These are phyloP conservation scores for Elsinoe batatas DNA, from an alignment of 2,329 filamentous ascomycete genomes.

Conservation along the genomic window DNA sequence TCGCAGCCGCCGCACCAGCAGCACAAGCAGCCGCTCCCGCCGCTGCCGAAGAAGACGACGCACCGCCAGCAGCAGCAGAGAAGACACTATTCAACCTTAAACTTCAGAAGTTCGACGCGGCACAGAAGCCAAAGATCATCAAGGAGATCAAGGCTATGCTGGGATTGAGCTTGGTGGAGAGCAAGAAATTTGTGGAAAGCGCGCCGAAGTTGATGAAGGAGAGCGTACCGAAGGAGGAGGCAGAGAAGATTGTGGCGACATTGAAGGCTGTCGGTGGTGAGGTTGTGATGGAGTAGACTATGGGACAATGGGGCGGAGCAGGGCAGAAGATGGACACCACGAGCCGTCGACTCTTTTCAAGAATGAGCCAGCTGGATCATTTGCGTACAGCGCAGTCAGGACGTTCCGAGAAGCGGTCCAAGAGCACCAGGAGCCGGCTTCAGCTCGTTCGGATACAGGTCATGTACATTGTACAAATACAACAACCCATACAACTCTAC, in stretches of 20 bases:
- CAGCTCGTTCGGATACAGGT: not conserved
- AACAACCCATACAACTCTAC: not conserved
- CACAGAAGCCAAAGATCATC: slow-evolving; percentile 95
- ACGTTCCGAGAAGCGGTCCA: too few relatives aligned
- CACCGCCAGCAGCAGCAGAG: slow-evolving; percentile 76
- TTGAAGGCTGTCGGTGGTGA: slow-evolving; percentile 89
- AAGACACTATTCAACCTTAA: slow-evolving; percentile 98
- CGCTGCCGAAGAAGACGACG: slow-evolving; percentile 65
- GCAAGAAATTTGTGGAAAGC: slow-evolving; percentile 99
- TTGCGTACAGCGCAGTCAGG: too few relatives aligned
- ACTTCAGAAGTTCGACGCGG: slow-evolving; percentile 78
- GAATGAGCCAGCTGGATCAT: too few relatives aligned
- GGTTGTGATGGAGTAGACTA: slow-evolving; percentile 72
- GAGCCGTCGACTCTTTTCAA: too few relatives aligned
- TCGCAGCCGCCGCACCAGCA: slow-evolving; percentile 56
- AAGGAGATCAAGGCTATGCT: slow-evolving; percentile 98
- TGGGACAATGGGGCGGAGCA: too few relatives aligned
- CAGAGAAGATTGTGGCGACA: slow-evolving; percentile 92
- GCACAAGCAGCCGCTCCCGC: slow-evolving; percentile 53
- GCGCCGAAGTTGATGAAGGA: slow-evolving; percentile 99
- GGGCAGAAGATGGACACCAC: not conserved
- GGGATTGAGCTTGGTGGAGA: slow-evolving; percentile 91
- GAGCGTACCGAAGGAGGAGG: slow-evolving; percentile 95
- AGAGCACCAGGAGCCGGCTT: too few relatives aligned
- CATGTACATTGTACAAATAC: not conserved